Conservation (phyloP, 768 basidiomycete genomes). For the Royoungia palumana region DNA sequence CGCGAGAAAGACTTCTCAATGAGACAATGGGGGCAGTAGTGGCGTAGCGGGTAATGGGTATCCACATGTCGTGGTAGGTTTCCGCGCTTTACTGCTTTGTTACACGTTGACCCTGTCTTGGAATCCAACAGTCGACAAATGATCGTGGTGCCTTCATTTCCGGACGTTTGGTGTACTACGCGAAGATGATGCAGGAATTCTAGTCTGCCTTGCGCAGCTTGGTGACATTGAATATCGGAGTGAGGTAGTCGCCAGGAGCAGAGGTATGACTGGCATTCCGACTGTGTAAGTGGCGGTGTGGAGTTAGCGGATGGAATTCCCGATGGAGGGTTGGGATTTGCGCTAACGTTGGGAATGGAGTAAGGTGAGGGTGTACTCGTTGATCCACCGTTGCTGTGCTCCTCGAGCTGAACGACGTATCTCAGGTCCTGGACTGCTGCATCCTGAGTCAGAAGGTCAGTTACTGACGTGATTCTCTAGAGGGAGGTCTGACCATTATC, state of each 20-base stretch:
- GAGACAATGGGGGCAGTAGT: constrained; percentile 13
- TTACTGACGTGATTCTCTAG: neutral
- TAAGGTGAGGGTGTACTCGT: neutral
- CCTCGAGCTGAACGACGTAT: neutral
- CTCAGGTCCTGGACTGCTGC: neutral
- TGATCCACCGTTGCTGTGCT: neutral
- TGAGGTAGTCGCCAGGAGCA: constrained; percentile 14
- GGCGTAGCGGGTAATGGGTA: constrained; percentile 16
- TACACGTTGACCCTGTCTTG: constrained; percentile 5
- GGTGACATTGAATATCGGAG: neutral
- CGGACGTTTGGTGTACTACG: constrained; percentile 10
- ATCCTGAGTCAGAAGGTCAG: neutral
- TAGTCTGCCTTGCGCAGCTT: neutral
- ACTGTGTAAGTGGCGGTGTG: neutral
- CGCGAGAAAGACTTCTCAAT: constrained; percentile 19
- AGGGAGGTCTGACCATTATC: neutral
- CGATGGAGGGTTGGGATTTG: neutral
- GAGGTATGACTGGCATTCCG: neutral
- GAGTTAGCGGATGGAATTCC: neutral
- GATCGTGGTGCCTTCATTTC: neutral
- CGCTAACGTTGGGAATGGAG: neutral
- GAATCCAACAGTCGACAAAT: constrained; percentile 12
- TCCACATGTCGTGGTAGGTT: constrained; percentile 18
- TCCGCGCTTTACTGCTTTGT: constrained; percentile 1
- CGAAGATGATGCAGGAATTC: constrained; percentile 19